A percentile compares a stretch with the other conserved stretches of the same genome.
These are phyloP conservation scores for Eutrema heterophyllum DNA, from an alignment of 345 rosid species.

Conservation along the genomic window DNA sequence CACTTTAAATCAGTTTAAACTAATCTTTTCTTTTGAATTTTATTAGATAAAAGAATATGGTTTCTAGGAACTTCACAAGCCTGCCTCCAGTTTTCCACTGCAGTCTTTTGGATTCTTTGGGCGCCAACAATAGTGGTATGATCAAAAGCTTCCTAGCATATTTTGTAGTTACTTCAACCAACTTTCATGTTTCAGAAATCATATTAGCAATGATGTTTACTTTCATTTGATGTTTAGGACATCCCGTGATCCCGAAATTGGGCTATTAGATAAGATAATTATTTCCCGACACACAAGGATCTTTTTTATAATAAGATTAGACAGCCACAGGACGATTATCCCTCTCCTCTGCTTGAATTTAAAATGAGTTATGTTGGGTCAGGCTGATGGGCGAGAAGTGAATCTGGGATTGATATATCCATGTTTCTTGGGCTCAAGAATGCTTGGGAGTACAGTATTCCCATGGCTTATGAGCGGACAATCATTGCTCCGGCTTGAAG, in stretches of 20 bases:
- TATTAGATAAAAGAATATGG: conserved; percentile 80
- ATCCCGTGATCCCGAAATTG: not conserved
- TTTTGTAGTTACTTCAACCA: conserved; percentile 5
- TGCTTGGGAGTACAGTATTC: conserved; percentile 85
- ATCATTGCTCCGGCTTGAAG: conserved; percentile 65
- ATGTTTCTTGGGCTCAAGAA: conserved; percentile 82
- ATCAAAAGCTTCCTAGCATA: conserved; percentile 5
- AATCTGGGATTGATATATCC: conserved; percentile 78
- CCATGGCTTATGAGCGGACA: conserved; percentile 78
- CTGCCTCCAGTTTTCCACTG: conserved; percentile 77
- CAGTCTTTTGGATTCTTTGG: conserved; percentile 90
- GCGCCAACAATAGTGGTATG: conserved; percentile 91
- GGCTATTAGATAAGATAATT: not conserved
- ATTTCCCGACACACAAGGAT: not conserved
- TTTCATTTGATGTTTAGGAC: not conserved
- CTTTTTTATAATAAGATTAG: not conserved
- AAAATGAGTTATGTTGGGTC: not conserved
- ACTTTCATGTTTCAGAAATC: not conserved
- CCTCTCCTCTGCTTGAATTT: too few relatives aligned
- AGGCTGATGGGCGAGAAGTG: conserved; percentile 98
- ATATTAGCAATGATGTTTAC: not conserved
- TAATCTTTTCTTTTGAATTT: not conserved
- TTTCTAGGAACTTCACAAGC: conserved; percentile 72
- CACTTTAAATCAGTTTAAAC: not conserved
- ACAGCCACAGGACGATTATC: not conserved